These are phyloP conservation scores for Lentinus tigrinus DNA, from an alignment of 768 basidiomycete genomes.

Conservation along the genomic window DNA sequence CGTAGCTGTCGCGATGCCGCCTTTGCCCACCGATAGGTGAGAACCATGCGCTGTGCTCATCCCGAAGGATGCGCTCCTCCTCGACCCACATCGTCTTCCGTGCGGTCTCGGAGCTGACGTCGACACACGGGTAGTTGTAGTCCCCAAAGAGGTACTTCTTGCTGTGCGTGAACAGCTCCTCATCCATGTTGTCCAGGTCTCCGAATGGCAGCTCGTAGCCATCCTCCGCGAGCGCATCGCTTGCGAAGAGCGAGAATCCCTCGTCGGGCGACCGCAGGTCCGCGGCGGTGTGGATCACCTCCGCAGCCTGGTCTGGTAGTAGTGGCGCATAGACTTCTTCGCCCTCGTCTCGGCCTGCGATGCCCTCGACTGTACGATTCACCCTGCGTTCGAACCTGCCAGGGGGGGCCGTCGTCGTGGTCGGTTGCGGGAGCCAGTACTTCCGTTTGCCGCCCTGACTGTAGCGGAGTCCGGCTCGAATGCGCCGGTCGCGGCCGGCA, in stretches of 20 bases:
- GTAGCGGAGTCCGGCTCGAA: slow-evolving; percentile 90
- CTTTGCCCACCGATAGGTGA: slow-evolving; percentile 53
- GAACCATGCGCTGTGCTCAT: slow-evolving; percentile 74
- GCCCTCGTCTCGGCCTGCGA: slow-evolving; percentile 41
- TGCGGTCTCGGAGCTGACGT: slow-evolving; percentile 79
- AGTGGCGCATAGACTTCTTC: slow-evolving; percentile 77
- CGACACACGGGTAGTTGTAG: slow-evolving; percentile 87
- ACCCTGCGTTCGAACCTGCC: slow-evolving; percentile 42
- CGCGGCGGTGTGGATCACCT: slow-evolving; percentile 63
- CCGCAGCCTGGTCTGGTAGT: slow-evolving; percentile 57
- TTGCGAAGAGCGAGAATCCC: slow-evolving; percentile 14
- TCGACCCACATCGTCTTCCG: slow-evolving; percentile 71
- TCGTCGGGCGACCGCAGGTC: slow-evolving; percentile 43
- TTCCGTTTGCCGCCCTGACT: slow-evolving; percentile 87
- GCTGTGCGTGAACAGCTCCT: slow-evolving; percentile 73
- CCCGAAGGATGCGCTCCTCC: slow-evolving; percentile 78
- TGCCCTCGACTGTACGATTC: slow-evolving; percentile 40
- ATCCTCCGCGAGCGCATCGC: slow-evolving; percentile 31
- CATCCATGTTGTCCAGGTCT: slow-evolving; percentile 67
- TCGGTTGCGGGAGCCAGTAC: slow-evolving; percentile 90
- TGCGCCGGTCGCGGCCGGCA: slow-evolving; percentile 78
- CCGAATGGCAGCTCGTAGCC: slow-evolving; percentile 69
- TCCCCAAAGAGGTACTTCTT: slow-evolving; percentile 84
- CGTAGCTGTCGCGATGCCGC: slow-evolving; percentile 41
- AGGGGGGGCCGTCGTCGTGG: slow-evolving; percentile 36